Percentiles rank a stretch among this genome's conserved stretches.
These are phyloP conservation scores for Berkeleyomyces basicola DNA, from an alignment of 2,329 filamentous ascomycete species.

Conservation along the genomic window DNA sequence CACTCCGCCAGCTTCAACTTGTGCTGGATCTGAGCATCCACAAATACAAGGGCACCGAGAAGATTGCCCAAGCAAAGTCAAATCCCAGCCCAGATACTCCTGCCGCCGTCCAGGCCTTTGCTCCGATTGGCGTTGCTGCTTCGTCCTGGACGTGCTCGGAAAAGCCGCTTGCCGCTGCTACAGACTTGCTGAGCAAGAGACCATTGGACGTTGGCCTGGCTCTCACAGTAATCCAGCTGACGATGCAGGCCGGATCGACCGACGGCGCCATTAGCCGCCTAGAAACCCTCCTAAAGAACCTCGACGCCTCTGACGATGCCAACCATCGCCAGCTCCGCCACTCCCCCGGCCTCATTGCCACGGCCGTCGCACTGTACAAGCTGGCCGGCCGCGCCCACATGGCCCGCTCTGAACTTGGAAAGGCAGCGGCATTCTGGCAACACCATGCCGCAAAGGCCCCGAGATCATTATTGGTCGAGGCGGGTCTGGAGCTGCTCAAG, in stretches of 20 bases:
- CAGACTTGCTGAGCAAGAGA: slow-evolving; percentile 6
- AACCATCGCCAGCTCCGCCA: slow-evolving; percentile 55
- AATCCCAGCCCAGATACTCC: background rate
- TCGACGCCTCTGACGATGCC: slow-evolving; percentile 44
- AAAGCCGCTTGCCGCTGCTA: slow-evolving; percentile 8
- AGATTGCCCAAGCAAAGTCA: slow-evolving; percentile 1
- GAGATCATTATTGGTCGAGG: slow-evolving; percentile 58
- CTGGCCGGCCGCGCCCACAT: slow-evolving; percentile 56
- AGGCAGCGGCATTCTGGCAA: slow-evolving; percentile 70
- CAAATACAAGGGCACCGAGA: slow-evolving; percentile 30
- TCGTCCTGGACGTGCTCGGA: slow-evolving; percentile 1
- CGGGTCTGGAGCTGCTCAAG: slow-evolving; percentile 66
- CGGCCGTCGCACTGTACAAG: slow-evolving; percentile 64
- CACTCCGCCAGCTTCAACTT: slow-evolving; percentile 40
- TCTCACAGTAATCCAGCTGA: slow-evolving; percentile 67
- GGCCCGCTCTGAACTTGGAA: slow-evolving; percentile 56
- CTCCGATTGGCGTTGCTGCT: slow-evolving; percentile 12
- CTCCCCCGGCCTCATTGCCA: slow-evolving; percentile 68
- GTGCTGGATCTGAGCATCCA: slow-evolving; percentile 44
- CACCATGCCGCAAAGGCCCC: slow-evolving; percentile 31
- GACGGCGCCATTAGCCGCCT: slow-evolving; percentile 59
- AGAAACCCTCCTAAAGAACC: slow-evolving; percentile 54
- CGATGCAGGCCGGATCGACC: slow-evolving; percentile 53
- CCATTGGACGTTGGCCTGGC: slow-evolving; percentile 52
- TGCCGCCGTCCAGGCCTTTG: slow-evolving; percentile 8